Conservation (phyloP, 768 basidiomycete species). For the Pleurotus pulmonarius region DNA sequence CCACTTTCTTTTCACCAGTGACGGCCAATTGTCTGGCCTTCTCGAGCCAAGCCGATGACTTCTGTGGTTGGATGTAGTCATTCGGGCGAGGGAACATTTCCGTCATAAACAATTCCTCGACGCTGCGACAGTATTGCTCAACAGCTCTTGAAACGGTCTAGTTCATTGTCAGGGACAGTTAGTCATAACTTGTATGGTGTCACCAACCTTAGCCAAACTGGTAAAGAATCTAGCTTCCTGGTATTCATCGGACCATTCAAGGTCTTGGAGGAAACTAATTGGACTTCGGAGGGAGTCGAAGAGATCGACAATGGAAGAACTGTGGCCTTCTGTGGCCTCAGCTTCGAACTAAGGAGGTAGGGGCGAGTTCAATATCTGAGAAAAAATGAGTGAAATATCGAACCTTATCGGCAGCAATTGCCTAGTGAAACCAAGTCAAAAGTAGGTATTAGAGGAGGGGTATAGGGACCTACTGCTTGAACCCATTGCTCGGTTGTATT, state of each 20-base stretch:
- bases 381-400: conserved; percentile 9
- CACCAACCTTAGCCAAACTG: conserved; percentile 74
- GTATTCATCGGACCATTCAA: conserved; percentile 91
- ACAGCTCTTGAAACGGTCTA: conserved; percentile 90
- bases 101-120: conserved; percentile 88
- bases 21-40: conserved; percentile 75
- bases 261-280: conserved; percentile 79
- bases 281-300: conserved; percentile 94
- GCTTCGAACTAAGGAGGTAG: conserved; percentile 60
- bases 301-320: conserved; percentile 95
- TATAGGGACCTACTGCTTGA: conserved; percentile 61
- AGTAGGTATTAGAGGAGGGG: neutral
- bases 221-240: conserved; percentile 91
- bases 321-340: conserved; percentile 77
- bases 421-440: conserved; percentile 33
- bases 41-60: conserved; percentile 86
- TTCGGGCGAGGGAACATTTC: conserved; percentile 90
- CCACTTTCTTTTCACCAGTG: conserved; percentile 85
- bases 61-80: conserved; percentile 79
- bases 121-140: conserved; percentile 84
- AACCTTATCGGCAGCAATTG: conserved; percentile 82
- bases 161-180: neutral
- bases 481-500: conserved; percentile 94
- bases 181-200: neutral
- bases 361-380: neutral